phyloP scores from a whole-genome alignment of 2,329 filamentous ascomycete genomes.

The Amauroascus niger region DNA sequence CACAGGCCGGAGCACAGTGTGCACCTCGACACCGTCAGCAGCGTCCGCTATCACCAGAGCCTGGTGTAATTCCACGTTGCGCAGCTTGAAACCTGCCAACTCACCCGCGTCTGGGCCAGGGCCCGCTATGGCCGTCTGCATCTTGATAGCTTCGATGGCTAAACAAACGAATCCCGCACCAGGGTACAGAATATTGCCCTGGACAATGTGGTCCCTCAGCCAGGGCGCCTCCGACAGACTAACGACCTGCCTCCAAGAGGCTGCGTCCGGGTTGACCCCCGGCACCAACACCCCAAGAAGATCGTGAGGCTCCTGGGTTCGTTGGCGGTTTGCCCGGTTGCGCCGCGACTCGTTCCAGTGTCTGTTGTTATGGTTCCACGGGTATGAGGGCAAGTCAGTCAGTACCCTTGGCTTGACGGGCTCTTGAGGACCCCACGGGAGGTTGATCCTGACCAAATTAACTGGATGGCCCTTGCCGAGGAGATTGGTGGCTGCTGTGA shows the following conservation, averaged over 20 bases:
- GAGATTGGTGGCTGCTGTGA: not conserved
- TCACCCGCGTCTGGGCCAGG: not conserved
- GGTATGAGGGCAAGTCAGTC: conserved; percentile 16
- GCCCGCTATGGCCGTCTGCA: conserved; percentile 14
- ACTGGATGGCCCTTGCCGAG: not conserved
- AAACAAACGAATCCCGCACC: conserved; percentile 28
- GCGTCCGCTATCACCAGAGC: not conserved
- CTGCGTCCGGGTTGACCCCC: conserved; percentile 23
- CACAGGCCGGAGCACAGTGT: not conserved
- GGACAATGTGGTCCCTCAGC: conserved; percentile 21
- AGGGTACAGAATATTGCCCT: conserved; percentile 24
- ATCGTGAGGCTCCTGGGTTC: conserved; percentile 15
- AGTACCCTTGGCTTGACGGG: not conserved
- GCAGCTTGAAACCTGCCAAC: not conserved
- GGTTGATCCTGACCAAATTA: conserved; percentile 20
- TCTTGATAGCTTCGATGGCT: conserved; percentile 26
- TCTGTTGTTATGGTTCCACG: conserved; percentile 14
- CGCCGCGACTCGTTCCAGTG: conserved; percentile 19
- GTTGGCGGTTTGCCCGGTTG: conserved; percentile 14
- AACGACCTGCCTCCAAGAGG: conserved; percentile 35
- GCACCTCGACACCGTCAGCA: not conserved
- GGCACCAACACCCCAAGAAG: conserved; percentile 21
- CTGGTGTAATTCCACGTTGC: not conserved
- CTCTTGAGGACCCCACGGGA: conserved; percentile 11
- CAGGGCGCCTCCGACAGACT: conserved; percentile 22